Evolutionary conservation across 2,329 filamentous ascomycete species (phyloP).

Genomic region (Dothistroma septosporum): DNA sequence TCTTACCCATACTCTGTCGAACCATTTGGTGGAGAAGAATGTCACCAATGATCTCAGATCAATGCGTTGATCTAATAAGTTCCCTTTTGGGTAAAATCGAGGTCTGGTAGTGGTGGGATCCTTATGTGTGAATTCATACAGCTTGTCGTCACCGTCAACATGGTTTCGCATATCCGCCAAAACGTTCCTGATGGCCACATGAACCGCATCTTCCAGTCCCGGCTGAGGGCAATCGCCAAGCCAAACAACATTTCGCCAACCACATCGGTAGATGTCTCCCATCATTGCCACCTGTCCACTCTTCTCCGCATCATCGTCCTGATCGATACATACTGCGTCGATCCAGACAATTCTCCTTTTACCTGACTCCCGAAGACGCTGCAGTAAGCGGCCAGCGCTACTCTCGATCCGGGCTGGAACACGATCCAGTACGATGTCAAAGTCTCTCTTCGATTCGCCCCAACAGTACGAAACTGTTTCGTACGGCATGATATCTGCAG

Average conservation of each 20-base stretch:
- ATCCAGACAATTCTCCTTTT: background rate
- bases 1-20: background rate
- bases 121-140: background rate
- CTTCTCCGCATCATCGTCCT: background rate
- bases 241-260: background rate
- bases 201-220: no score
- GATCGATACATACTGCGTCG: background rate
- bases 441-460: background rate
- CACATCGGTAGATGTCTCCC: background rate
- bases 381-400: background rate
- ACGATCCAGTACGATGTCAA: background rate
- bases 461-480: background rate
- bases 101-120: background rate
- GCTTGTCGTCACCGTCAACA: background rate
- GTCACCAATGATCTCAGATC: background rate
- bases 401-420: background rate
- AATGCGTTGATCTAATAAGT: background rate
- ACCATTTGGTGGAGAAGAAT: background rate
- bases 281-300: background rate
- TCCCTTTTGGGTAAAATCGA: background rate
- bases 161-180: background rate
- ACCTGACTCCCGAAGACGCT: background rate
- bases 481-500: background rate
- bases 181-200: background rate
- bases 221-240: no score